Base-by-base conservation (phyloP, 1,139 yeast species). In the Sugiyamaella xylanicola region DNA sequence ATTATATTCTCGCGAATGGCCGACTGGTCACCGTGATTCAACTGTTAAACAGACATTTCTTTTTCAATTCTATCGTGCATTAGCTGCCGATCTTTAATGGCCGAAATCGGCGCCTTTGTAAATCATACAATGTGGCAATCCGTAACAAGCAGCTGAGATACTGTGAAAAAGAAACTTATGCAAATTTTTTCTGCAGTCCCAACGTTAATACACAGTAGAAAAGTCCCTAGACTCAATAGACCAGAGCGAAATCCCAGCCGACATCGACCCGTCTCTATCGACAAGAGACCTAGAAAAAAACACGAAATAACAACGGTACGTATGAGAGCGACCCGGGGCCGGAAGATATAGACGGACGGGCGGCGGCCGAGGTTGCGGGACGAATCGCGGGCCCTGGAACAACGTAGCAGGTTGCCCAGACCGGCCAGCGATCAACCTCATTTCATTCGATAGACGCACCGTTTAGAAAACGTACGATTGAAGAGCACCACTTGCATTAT, bases 401-500 rank as follows among this genome's bases (percentile, higher is more conserved):
- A n/a, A n/a, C n/a, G n/a, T n/a, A n/a, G n/a, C n/a, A n/a, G 9
- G 29, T 9, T 9, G 13, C 17, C 40, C n/a, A 36, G 40, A 36
- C 40, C 29, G 29, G 29, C 29, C 29, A 9, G 9, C 29, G 8
- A n/a, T 25, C 29, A 25, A 25, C 29, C 29, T 5, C 29, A 11
- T 27, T 15, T 44, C 37, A 27, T 5, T n/a, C 20, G 13, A 16
- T 15, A 11, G 8, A 19, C 37, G 40, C 37, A 32, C 48, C 36
- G 46, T 25, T 42, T 27, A 16, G 11, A 25, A 25, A 42, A 20
- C 5, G 46, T 25, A 25, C 9, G 25, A 15, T 17, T 29, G 15
- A 44, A 5, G 19, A 36, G 54, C 56, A 20, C 52, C 56, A 2
- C 29, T 32, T 54, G 56, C 56, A 50, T 54, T 49, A 54, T 54